A percentile compares a stretch with the other conserved stretches of the same genome.
Conservation (phyloP, 2,329 filamentous ascomycete species). For the Nemania sp. region DNA sequence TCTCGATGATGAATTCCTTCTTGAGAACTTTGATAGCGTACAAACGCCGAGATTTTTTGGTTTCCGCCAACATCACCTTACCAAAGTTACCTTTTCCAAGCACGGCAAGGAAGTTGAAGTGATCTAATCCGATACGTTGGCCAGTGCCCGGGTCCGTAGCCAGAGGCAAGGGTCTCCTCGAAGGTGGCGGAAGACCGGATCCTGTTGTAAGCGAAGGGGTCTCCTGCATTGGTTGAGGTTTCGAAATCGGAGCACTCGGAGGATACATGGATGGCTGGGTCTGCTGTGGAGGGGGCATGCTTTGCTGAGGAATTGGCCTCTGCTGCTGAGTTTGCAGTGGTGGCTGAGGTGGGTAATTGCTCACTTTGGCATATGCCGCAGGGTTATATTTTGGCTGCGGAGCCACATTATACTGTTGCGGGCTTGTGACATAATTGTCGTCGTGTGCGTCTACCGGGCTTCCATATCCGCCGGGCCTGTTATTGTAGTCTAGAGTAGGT, state of each 20-base stretch:
- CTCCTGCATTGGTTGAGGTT: conserved; percentile 47
- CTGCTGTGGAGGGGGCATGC: conserved; percentile 35
- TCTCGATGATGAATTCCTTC: conserved; percentile 99
- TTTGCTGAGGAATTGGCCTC: conserved; percentile 43
- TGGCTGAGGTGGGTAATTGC: conserved; percentile 50
- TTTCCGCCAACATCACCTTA: conserved; percentile 99
- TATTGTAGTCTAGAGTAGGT: conserved; percentile 39
- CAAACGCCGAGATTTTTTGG: conserved; percentile 85
- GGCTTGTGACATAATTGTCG: conserved; percentile 35
- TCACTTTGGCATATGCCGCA: conserved; percentile 70
- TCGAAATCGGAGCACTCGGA: conserved; percentile 38
- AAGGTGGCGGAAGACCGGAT: conserved; percentile 42
- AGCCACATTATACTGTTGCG: conserved; percentile 36
- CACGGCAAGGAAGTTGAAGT: conserved; percentile 99
- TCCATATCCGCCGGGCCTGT: conserved; percentile 40
- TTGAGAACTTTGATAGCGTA: conserved; percentile 99
- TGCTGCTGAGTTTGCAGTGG: conserved; percentile 46
- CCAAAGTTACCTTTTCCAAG: conserved; percentile 99
- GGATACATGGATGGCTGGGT: conserved; percentile 41
- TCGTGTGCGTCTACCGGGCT: conserved; percentile 36
- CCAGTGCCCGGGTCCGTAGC: conserved; percentile 74
- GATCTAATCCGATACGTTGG: conserved; percentile 88
- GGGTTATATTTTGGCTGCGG: conserved; percentile 74
- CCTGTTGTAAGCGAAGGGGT: conserved; percentile 41
- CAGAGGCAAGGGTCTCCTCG: conserved; percentile 66